A percentile compares a stretch with the other conserved stretches of the same genome.
phyloP scores from a whole-genome alignment of 495 filamentous ascomycete genomes.

The Margaritispora aquatica region DNA sequence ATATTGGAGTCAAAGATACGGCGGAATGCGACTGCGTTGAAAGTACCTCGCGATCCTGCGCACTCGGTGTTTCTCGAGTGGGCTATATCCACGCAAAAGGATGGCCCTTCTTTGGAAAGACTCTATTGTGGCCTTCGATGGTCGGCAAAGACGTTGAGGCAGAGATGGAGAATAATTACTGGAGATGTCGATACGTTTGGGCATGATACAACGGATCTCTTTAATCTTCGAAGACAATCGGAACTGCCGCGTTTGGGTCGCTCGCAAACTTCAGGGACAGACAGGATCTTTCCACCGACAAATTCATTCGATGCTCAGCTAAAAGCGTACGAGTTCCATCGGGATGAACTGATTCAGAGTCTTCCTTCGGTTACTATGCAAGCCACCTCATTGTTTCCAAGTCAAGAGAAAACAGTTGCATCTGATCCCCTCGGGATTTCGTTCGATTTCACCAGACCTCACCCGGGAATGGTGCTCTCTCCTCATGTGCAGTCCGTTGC shows the following conservation, averaged over 20 bases:
- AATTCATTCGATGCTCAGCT: slow-evolving; percentile 5
- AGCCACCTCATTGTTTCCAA: neutral
- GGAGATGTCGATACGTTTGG: neutral
- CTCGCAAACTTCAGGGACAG: neutral
- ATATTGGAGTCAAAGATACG: neutral
- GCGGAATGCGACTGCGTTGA: neutral
- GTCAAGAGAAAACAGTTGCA: neutral
- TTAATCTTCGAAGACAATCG: neutral
- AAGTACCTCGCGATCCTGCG: neutral
- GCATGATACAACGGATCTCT: neutral
- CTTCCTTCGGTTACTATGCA: slow-evolving; percentile 1
- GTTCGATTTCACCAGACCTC: slow-evolving; percentile 9
- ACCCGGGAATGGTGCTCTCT: neutral
- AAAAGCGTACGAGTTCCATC: neutral
- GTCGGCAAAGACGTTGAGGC: slow-evolving; percentile 5
- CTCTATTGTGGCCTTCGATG: slow-evolving; percentile 4
- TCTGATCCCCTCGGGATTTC: neutral
- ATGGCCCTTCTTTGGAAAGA: neutral
- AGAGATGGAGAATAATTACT: slow-evolving; percentile 11
- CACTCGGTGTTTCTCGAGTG: slow-evolving; percentile 5
- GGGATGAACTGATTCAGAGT: slow-evolving; percentile 1
- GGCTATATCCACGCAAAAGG: neutral
- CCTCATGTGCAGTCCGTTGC: slow-evolving; percentile 6
- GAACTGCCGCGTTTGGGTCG: neutral
- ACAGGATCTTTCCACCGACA: neutral